phyloP scores from a whole-genome alignment of 192 early-diverging fungal genomes.

The Oehlia diaphana region DNA sequence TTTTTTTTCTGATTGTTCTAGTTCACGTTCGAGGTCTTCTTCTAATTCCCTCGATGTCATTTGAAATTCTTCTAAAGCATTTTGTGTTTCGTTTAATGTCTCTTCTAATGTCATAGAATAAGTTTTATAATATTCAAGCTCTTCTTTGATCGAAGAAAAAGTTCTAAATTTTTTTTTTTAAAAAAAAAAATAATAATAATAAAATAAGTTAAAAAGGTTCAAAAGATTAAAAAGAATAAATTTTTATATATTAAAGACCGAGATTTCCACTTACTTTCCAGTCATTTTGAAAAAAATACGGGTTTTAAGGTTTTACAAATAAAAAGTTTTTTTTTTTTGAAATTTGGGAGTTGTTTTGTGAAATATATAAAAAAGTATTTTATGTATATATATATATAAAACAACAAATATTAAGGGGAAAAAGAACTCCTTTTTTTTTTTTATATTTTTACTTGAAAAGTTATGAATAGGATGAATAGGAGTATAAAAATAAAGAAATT shows the following conservation, averaged over 20 bases:
- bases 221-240: not conserved
- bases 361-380: too few relatives aligned
- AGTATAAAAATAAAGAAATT: too few relatives aligned
- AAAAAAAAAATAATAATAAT: not conserved
- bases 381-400: too few relatives aligned
- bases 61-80: slow-evolving; percentile 66
- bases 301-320: too few relatives aligned
- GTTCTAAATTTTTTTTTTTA: not conserved
- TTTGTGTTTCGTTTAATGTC: slow-evolving; percentile 54
- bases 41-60: slow-evolving; percentile 67
- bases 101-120: slow-evolving; percentile 52
- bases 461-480: too few relatives aligned
- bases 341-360: too few relatives aligned
- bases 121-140: slow-evolving; percentile 67
- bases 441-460: too few relatives aligned
- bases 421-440: too few relatives aligned
- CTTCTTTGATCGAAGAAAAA: slow-evolving; percentile 53
- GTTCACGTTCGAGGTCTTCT: slow-evolving; percentile 71
- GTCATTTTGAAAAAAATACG: too few relatives aligned
- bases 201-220: not conserved
- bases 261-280: too few relatives aligned
- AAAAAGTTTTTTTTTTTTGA: too few relatives aligned
- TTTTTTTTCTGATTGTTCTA: slow-evolving; percentile 65
- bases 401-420: too few relatives aligned
- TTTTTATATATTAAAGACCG: not conserved